phyloP scores from a whole-genome alignment of 2,329 filamentous ascomycete species.

The Penicillium sp. region DNA sequence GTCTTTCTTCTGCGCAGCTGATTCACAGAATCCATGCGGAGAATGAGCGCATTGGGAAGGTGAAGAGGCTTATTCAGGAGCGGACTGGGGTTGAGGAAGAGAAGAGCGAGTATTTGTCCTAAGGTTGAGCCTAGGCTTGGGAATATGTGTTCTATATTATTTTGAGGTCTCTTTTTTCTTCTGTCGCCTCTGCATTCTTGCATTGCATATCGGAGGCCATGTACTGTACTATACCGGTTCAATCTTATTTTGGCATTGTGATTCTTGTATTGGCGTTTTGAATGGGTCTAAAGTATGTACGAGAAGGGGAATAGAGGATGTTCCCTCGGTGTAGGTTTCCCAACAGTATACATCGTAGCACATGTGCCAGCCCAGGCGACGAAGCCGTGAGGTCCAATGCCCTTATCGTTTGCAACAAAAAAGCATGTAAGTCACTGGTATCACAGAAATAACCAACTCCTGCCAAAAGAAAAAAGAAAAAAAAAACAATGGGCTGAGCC shows the following conservation, averaged over 20 bases:
- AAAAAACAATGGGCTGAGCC: constrained; percentile 8
- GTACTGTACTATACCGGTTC: constrained; percentile 27
- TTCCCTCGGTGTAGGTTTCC: constrained; percentile 1
- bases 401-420: constrained; percentile 19
- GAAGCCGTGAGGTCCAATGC: constrained; percentile 5
- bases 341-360: constrained; percentile 17
- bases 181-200: constrained; percentile 1
- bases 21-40: constrained; percentile 25
- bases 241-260: constrained; percentile 9
- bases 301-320: constrained; percentile 5
- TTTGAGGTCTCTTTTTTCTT: background rate
- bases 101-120: background rate
- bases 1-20: constrained; percentile 24
- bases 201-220: constrained; percentile 21
- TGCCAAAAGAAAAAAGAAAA: constrained; percentile 17
- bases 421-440: constrained; percentile 26
- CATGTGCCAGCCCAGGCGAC: constrained; percentile 7
- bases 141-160: constrained; percentile 1
- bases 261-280: constrained; percentile 1
- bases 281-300: constrained; percentile 17
- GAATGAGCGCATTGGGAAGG: constrained; percentile 24
- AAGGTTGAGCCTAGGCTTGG: background rate
- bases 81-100: constrained; percentile 15
- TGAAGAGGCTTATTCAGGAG: constrained; percentile 29
- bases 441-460: constrained; percentile 29